These are phyloP conservation scores for Pseudogymnoascus sp. DNA, from an alignment of 2,329 filamentous ascomycete species.

Conservation along the genomic window DNA sequence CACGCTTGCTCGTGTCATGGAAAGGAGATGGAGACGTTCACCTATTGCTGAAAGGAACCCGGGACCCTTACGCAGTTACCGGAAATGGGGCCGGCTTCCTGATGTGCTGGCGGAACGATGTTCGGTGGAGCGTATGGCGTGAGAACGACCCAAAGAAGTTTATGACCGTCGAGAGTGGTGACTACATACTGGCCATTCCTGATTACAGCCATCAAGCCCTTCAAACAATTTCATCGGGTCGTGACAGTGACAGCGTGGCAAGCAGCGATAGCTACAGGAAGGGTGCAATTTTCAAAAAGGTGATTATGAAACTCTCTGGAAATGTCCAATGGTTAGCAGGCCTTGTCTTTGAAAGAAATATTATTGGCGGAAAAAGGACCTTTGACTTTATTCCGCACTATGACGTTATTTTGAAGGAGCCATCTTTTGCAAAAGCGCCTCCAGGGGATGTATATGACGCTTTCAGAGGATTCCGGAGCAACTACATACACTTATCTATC, in stretches of 20 bases:
- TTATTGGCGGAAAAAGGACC: constrained; percentile 61
- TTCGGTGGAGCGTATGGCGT: constrained; percentile 75
- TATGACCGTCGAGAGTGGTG: constrained; percentile 91
- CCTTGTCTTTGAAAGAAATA: constrained; percentile 81
- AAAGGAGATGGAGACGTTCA: constrained; percentile 94
- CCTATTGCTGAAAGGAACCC: constrained; percentile 78
- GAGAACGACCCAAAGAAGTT: constrained; percentile 85
- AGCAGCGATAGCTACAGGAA: constrained; percentile 53
- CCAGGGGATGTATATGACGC: constrained; percentile 68
- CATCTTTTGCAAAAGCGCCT: constrained; percentile 56
- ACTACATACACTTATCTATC: constrained; percentile 93
- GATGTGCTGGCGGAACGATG: constrained; percentile 97
- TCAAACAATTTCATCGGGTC: constrained; percentile 32
- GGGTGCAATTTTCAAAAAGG: constrained; percentile 89
- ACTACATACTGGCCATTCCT: constrained; percentile 88
- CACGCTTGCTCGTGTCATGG: constrained; percentile 81
- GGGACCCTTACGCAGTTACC: constrained; percentile 89
- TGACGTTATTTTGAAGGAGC: constrained; percentile 76
- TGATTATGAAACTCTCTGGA: constrained; percentile 96
- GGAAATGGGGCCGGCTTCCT: constrained; percentile 90
- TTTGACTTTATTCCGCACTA: constrained; percentile 93
- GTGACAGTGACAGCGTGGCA: constrained; percentile 48
- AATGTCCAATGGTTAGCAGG: constrained; percentile 91
- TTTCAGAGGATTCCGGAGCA: constrained; percentile 91
- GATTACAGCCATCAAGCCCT: constrained; percentile 86